These are phyloP conservation scores for Symbiodinium natans DNA, from an alignment of 73 alveolate species.

Conservation along the genomic window DNA sequence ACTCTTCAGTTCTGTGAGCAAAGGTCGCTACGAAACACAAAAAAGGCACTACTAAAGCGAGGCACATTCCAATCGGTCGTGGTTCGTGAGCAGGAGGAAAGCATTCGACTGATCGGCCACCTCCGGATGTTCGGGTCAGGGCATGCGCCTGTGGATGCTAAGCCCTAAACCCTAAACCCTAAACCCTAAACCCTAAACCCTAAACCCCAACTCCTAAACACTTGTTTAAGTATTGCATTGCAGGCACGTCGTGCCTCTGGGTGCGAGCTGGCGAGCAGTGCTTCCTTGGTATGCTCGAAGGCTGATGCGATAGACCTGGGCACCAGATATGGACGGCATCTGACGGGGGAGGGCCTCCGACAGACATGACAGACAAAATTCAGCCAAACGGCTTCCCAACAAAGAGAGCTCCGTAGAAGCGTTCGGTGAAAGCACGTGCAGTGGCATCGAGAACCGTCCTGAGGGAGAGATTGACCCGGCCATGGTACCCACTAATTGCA, in stretches of 20 bases:
- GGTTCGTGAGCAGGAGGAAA: constrained; percentile 30
- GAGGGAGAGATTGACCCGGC: too few species aligned
- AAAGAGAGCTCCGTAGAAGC: constrained; percentile 85
- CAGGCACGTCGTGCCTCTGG: constrained; percentile 32
- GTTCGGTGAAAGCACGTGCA: constrained; percentile 79
- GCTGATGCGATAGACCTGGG: constrained; percentile 72
- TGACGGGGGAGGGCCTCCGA: neutral
- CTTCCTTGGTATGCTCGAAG: constrained; percentile 64
- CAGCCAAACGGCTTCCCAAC: constrained; percentile 50
- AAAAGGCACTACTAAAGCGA: too few species aligned
- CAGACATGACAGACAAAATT: neutral
- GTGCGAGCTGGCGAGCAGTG: constrained; percentile 68
- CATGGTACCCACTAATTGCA: too few species aligned
- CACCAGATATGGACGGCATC: neutral
- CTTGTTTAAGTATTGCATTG: too few species aligned
- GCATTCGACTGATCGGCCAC: constrained; percentile 87
- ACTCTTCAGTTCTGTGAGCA: too few species aligned
- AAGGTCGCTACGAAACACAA: too few species aligned
- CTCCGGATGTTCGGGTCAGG: neutral
- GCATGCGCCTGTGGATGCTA: too few species aligned
- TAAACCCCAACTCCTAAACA: too few species aligned
- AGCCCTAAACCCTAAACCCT: too few species aligned
- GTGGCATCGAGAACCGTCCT: constrained; percentile 78
- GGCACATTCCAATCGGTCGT: neutral
- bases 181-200: too few species aligned